These are phyloP conservation scores for Dissoconium aciculare DNA, from an alignment of 2,329 filamentous ascomycete species.

Conservation along the genomic window DNA sequence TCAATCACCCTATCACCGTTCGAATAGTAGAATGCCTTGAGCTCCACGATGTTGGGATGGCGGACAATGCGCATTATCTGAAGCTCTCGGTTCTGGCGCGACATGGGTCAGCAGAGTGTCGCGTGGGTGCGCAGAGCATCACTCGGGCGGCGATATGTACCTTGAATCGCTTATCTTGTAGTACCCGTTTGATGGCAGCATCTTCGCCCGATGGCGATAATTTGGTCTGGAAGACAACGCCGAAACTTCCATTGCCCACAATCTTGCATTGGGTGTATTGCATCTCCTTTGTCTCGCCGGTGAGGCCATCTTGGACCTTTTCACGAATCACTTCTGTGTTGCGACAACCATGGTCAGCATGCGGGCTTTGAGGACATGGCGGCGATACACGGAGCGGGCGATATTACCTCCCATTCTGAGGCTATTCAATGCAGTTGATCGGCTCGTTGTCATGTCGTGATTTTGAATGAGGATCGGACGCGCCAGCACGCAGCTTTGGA, in stretches of 20 bases:
- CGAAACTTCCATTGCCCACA: conserved; percentile 96
- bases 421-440: conserved; percentile 74
- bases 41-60: conserved; percentile 95
- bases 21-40: conserved; percentile 99
- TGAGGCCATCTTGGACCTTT: conserved; percentile 96
- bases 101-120: conserved; percentile 17
- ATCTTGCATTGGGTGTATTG: conserved; percentile 99
- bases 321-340: conserved; percentile 86
- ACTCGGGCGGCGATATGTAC: conserved; percentile 33
- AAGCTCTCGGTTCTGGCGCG: conserved; percentile 76
- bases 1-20: conserved; percentile 78
- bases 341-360: conserved; percentile 21
- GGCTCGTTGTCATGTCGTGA: conserved; percentile 67
- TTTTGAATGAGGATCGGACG: too few relatives aligned
- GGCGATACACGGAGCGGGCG: conserved; percentile 7
- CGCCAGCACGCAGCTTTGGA: too few relatives aligned
- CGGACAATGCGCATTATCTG: conserved; percentile 99
- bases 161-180: conserved; percentile 99
- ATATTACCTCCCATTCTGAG: conserved; percentile 94
- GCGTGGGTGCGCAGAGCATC: conserved; percentile 3
- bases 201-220: conserved; percentile 95
- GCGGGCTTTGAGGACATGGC: conserved; percentile 5
- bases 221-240: conserved; percentile 98
- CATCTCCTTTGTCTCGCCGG: conserved; percentile 89
- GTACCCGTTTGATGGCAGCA: conserved; percentile 94